Base-by-base conservation (phyloP, 1,284 basidiomycete genomes). In the Cystobasidium slooffiae region DNA sequence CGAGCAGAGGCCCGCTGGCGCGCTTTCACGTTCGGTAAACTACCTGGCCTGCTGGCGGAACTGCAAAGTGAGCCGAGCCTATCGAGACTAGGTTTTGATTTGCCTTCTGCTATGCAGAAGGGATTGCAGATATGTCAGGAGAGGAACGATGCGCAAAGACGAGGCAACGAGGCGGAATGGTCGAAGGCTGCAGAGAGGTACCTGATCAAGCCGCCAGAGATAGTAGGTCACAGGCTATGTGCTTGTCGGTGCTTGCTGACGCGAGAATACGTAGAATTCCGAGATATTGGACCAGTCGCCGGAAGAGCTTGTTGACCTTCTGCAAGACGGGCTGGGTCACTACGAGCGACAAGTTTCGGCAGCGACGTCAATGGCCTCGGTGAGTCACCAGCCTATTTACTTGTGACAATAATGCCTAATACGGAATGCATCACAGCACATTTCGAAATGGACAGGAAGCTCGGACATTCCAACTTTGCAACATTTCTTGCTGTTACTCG, bases 401-500 rank as follows among this genome's bases (percentile, higher is more conserved):
- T 6, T 47, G 39, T 44, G 9, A n/a, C 1, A 4, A 31, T 31
- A 1, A 65, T 46, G 44, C 49, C 65, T 56, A 10, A 68, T 43
- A 14, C 3, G 49, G 12, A 18, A 9, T 14, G 20, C 37, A 14
- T 7, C 20, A 8, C 24, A 73, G 63, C 62, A 51, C 1, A 12
- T 65, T 31, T 14, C 22, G 6, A 46, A 20, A 14, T 73, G 70
- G 70, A 39, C 51, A 18, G 44, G 22, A 18, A 8, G 37, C 18
- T 73, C 70, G 5, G 70, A 73, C 58, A 9, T 73, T 6, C 44
- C 70, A 44, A 6, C 52, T 16, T 12, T 65, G n/a, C 59, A 52
- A 9, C 62, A 62, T 18, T 66, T 73, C 43, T 49, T 66, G 31
- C 16, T 31, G 4, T 46, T 63, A 12, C 51, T 73, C 22, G 44